Conservation (phyloP, 2,329 filamentous ascomycete species). For the Thielaviopsis ethacetica region DNA sequence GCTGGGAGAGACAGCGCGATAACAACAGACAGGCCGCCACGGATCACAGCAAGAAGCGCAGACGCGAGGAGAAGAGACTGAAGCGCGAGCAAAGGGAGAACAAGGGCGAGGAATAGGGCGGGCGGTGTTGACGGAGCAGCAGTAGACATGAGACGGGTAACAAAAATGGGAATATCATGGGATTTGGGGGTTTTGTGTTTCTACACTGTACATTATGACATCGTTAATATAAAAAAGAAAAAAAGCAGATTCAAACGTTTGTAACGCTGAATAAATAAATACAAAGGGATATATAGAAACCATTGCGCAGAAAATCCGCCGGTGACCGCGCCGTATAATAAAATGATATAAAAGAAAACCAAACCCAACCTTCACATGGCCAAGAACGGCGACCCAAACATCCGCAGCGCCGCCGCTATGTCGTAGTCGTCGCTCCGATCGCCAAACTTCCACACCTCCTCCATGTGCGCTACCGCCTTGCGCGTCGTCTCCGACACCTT, state of each 20-base stretch:
- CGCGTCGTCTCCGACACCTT: constrained; percentile 29
- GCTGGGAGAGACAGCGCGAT: constrained; percentile 53
- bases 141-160: not conserved
- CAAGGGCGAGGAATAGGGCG: constrained; percentile 28
- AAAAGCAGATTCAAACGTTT: not conserved
- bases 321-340: too few relatives aligned
- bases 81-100: constrained; percentile 14
- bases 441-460: constrained; percentile 26
- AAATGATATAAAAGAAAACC: not conserved
- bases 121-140: too few relatives aligned
- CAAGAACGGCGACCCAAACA: constrained; percentile 8
- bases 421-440: constrained; percentile 1
- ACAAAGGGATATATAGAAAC: not conserved
- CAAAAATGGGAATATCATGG: too few relatives aligned
- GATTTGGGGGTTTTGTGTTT: too few relatives aligned
- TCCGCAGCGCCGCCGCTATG: constrained; percentile 4
- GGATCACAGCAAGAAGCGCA: constrained; percentile 41
- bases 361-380: constrained; percentile 1
- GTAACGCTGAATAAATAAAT: not conserved
- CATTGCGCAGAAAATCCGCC: not conserved
- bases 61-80: constrained; percentile 19
- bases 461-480: constrained; percentile 28
- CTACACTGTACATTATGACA: not conserved
- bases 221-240: not conserved
- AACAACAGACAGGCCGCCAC: constrained; percentile 50